Conservation (phyloP, 2,329 filamentous ascomycete genomes). For the Fusarium sp. region DNA sequence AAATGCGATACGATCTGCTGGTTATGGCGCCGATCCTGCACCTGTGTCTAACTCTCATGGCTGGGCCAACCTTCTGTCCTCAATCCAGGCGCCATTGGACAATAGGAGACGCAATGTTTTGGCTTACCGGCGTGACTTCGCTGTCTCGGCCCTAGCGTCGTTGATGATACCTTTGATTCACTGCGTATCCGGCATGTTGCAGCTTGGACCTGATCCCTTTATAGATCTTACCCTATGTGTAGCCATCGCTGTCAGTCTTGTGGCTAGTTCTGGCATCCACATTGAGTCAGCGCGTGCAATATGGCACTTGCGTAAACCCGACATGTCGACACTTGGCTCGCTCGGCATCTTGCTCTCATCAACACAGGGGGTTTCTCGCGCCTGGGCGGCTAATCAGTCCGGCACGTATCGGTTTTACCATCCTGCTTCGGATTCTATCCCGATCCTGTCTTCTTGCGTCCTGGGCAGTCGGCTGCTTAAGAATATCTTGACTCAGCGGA, state of each 20-base stretch:
- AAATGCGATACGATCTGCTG: not conserved
- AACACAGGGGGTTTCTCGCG: not conserved
- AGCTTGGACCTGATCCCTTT: not conserved
- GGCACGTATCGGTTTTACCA: not conserved
- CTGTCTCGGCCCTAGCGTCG: not conserved
- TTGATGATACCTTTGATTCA: not conserved
- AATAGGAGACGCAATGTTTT: not conserved
- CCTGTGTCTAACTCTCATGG: not conserved
- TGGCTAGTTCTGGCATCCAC: not conserved
- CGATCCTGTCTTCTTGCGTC: not conserved
- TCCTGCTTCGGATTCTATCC: not conserved
- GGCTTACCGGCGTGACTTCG: not conserved
- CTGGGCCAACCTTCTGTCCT: not conserved
- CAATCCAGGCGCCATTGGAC: not conserved
- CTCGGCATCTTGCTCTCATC: not conserved
- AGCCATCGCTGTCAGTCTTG: not conserved
- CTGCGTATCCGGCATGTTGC: not conserved
- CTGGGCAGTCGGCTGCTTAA: not conserved
- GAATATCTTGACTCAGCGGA: not conserved
- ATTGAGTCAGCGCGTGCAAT: not conserved
- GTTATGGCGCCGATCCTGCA: not conserved
- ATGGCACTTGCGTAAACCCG: not conserved
- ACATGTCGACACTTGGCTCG: not conserved
- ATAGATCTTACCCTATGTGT: not conserved
- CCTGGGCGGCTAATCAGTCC: not conserved